A percentile compares a stretch with the other conserved stretches of the same genome.
Evolutionary conservation across 768 basidiomycete species (phyloP).

Genomic region (Lactifluus pinguis): DNA sequence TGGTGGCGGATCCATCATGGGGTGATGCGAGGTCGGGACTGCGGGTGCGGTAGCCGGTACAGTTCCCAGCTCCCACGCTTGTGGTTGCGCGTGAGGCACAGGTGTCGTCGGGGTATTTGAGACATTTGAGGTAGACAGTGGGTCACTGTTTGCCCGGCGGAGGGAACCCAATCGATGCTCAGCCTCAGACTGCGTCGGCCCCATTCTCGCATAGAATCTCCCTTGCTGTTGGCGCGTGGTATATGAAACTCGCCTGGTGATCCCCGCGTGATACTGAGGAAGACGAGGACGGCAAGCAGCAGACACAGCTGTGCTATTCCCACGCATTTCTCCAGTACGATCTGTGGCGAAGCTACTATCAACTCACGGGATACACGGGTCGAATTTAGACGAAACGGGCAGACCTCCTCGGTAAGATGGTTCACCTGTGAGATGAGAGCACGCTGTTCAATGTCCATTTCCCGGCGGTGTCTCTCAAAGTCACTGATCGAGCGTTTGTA

Average conservation of each 20-base stretch:
- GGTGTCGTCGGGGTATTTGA: neutral
- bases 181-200: too few species aligned
- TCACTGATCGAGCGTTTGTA: conserved; percentile 59
- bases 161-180: conserved; percentile 42
- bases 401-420: conserved; percentile 56
- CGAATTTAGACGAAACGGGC: too few species aligned
- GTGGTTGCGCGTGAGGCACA: neutral
- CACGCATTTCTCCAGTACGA: too few species aligned
- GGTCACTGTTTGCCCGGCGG: conserved; percentile 27
- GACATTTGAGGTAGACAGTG: neutral
- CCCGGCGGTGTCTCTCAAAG: conserved; percentile 56
- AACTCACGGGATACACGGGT: too few species aligned
- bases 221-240: too few species aligned
- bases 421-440: conserved; percentile 64
- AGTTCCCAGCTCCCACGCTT: neutral
- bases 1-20: too few species aligned
- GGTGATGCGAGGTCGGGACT: neutral
- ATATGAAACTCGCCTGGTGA: too few species aligned
- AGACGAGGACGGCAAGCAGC: too few species aligned
- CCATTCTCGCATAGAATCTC: too few species aligned
- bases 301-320: too few species aligned
- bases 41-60: conserved; percentile 10
- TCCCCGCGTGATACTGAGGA: too few species aligned
- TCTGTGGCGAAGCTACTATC: too few species aligned
- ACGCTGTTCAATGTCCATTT: conserved; percentile 61